phyloP scores from a whole-genome alignment of 441 rosid species.

The Breynia disticha region DNA sequence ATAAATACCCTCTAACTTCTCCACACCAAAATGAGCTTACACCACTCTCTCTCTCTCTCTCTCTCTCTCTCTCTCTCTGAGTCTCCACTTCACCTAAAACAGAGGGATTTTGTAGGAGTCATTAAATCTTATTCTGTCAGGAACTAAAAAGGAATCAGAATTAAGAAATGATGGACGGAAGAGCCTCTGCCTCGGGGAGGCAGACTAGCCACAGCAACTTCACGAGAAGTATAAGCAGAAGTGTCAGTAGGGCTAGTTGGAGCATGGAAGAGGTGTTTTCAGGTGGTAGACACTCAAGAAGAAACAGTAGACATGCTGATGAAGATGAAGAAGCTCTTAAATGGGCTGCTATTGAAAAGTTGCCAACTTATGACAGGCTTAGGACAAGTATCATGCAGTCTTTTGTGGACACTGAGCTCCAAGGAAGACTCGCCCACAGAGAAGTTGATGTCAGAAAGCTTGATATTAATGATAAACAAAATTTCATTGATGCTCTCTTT shows the following conservation, averaged over 20 bases:
- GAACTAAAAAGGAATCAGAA: neutral
- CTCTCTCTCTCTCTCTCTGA: slow-evolving; percentile 13
- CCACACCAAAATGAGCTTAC: neutral
- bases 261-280: slow-evolving; percentile 47
- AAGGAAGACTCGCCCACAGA: slow-evolving; percentile 22
- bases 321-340: slow-evolving; percentile 85
- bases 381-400: slow-evolving; percentile 56
- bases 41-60: slow-evolving; percentile 13
- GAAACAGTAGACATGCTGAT: slow-evolving; percentile 28
- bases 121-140: neutral
- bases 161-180: slow-evolving; percentile 18
- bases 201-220: slow-evolving; percentile 10
- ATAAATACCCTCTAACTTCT: slow-evolving; percentile 3
- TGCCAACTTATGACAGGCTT: slow-evolving; percentile 65
- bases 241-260: slow-evolving; percentile 50
- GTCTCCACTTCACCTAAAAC: neutral
- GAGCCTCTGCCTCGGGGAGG: slow-evolving; percentile 16
- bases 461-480: slow-evolving; percentile 44
- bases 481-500: slow-evolving; percentile 49
- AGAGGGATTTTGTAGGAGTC: neutral
- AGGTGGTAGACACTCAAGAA: slow-evolving; percentile 30
- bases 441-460: slow-evolving; percentile 64
- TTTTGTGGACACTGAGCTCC: slow-evolving; percentile 25
- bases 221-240: slow-evolving; percentile 39
- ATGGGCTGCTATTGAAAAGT: slow-evolving; percentile 87